phyloP scores from a whole-genome alignment of 441 rosid genomes.

The Hura crepitans region DNA sequence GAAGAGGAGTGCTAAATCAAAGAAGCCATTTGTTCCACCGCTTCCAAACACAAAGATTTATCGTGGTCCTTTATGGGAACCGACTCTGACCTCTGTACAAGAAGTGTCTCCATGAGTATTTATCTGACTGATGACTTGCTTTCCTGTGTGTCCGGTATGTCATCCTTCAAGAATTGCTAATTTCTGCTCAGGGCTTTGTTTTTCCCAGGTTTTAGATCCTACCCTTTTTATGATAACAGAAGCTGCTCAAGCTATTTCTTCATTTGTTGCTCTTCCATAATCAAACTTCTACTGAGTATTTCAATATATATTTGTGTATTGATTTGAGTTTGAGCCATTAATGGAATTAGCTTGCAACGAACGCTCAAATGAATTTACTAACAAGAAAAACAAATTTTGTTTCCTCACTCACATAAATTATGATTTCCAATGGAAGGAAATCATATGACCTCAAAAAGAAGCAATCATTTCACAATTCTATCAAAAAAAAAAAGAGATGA shows the following conservation, averaged over 20 bases:
- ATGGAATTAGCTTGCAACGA: not conserved
- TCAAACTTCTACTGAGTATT: not conserved
- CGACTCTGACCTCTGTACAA: slow-evolving; percentile 48
- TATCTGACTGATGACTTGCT: slow-evolving; percentile 3
- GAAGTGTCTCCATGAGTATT: slow-evolving; percentile 49
- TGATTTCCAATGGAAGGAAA: slow-evolving; percentile 24
- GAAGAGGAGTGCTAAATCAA: slow-evolving; percentile 28
- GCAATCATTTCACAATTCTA: slow-evolving; percentile 22
- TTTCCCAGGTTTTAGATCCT: not conserved
- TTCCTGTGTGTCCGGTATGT: slow-evolving; percentile 13
- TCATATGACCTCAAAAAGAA: slow-evolving; percentile 22
- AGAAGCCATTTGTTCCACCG: slow-evolving; percentile 55
- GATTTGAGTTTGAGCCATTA: not conserved
- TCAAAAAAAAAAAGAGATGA: slow-evolving; percentile 7
- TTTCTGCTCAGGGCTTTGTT: not conserved
- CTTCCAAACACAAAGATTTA: slow-evolving; percentile 31
- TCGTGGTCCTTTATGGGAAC: slow-evolving; percentile 44
- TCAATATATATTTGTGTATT: not conserved
- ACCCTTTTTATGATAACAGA: not conserved
- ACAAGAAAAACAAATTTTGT: slow-evolving; percentile 6
- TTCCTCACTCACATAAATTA: slow-evolving; percentile 5
- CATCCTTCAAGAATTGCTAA: slow-evolving; percentile 3
- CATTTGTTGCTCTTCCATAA: not conserved
- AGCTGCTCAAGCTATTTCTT: not conserved
- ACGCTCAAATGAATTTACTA: not conserved